Evolutionary conservation across 1,284 basidiomycete genomes (phyloP).

Genomic region (Cutaneotrichosporon dermatis): DNA sequence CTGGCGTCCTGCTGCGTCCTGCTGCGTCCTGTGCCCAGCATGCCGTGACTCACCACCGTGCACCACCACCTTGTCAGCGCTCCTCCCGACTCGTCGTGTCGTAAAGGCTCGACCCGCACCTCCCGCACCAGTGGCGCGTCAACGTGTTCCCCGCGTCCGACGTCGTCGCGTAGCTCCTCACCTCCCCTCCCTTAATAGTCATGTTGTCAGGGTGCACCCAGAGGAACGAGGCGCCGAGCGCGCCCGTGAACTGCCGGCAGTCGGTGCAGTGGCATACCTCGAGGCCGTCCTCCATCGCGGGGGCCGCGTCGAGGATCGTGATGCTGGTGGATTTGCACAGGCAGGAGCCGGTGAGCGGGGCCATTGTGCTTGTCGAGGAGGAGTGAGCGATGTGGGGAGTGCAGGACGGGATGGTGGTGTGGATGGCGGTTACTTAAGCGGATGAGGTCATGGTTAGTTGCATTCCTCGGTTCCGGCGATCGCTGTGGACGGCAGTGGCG

Average conservation of each 20-base stretch:
- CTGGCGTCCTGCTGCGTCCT: too few species aligned
- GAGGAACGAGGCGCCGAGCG: background rate
- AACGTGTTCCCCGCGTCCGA: slow-evolving; percentile 1
- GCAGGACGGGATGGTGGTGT: background rate
- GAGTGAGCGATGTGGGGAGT: too few species aligned
- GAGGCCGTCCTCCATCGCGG: background rate
- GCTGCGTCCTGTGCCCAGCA: too few species aligned
- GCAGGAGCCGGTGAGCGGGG: slow-evolving; percentile 1
- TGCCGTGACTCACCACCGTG: background rate
- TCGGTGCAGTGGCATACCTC: slow-evolving; percentile 6
- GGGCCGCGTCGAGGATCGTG: slow-evolving; percentile 1
- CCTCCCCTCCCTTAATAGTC: background rate
- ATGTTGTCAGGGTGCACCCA: background rate
- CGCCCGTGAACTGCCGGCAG: slow-evolving; percentile 2
- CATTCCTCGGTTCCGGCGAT: too few species aligned
- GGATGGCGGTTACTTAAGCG: too few species aligned
- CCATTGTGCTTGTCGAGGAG: background rate
- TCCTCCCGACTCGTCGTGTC: background rate
- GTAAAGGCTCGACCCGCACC: background rate
- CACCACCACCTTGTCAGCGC: background rate
- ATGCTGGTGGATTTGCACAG: background rate
- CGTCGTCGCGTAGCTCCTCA: background rate
- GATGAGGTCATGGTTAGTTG: too few species aligned
- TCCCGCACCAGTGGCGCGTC: background rate
- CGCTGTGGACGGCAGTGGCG: too few species aligned